Base-by-base conservation (phyloP, 2,329 filamentous ascomycete species). In the Verticillium albo-atrum region DNA sequence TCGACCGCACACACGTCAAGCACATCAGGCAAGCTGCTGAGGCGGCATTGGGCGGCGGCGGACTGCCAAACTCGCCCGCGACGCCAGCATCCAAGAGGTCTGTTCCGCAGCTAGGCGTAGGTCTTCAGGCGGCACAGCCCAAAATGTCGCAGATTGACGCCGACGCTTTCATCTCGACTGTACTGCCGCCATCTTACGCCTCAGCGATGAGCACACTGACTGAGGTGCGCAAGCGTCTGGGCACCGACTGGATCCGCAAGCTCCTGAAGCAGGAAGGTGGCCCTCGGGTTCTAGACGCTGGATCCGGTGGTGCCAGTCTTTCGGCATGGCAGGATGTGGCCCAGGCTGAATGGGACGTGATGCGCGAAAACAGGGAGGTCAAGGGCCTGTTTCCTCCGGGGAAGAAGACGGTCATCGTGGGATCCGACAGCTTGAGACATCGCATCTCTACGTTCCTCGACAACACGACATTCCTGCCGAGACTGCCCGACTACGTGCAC, bases 381-480 rank as follows among this genome's bases (percentile, higher is more conserved):
- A 64, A 67, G 26, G 78, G 74, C 1, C 70, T 74, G 0, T 71
- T 78, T 2, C 84, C 87, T 1, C 79, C 83, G 3, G 90, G 91
- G 1, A 92, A 89, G 71, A 89, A 90, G 58, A 93, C 91, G 0
- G 92, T 96, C 1, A 77, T 98, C 3, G 86, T 90, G 2, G 92
- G 88, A 0, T 90, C 91, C 0, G 85, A 92, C 62, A 77, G 86
- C 2, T 79, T 99, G 28, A 86, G 92, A 20, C 81, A 90, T 59
- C 89, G 92, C 32, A 81, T 92, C 26, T 91, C 92, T 64, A 80
- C 79, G 20, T 84, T 98, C 63, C 78, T 99, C 14, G 83, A 96
- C 37, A 89, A 97, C 71, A 98, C 95, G 0, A 96, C 90, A 0
- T 97, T 99, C 70, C 81, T 99, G 7, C 93, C 94, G 7, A 87